A percentile compares a stretch with the other conserved stretches of the same genome.
Evolutionary conservation across 305 asterid genomes (phyloP).

Genomic region (Plantago coronopus): DNA sequence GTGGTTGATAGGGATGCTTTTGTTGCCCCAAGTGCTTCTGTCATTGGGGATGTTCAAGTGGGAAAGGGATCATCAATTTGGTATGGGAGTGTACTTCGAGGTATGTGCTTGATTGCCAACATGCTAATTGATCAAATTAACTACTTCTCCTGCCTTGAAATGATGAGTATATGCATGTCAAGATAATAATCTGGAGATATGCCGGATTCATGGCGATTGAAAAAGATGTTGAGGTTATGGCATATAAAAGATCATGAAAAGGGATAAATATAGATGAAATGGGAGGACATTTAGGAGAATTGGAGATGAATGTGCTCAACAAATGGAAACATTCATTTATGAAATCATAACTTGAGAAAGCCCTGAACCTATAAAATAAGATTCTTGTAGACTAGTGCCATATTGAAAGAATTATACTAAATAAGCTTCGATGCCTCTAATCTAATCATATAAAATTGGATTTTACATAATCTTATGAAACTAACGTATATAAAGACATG

Average conservation of each 20-base stretch:
- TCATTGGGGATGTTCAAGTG: conserved; percentile 79
- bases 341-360: background rate
- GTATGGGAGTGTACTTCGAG: conserved; percentile 91
- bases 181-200: background rate
- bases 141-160: conserved; percentile 1
- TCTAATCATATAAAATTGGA: no score
- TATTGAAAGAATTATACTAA: no score
- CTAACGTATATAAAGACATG: no score
- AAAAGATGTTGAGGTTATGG: background rate
- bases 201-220: background rate
- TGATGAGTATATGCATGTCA: background rate
- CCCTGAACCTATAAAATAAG: no score
- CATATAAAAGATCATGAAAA: background rate
- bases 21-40: conserved; percentile 85
- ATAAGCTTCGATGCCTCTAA: no score
- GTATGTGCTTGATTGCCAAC: conserved; percentile 31
- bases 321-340: background rate
- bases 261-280: background rate
- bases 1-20: conserved; percentile 73
- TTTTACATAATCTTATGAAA: no score
- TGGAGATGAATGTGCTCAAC: background rate
- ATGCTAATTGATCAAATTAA: conserved; percentile 5
- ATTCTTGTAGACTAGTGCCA: no score
- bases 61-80: conserved; percentile 80
- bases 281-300: background rate